Evolutionary conservation across 1,284 basidiomycete species (phyloP).

Genomic region (Neolentinus lepideus): DNA sequence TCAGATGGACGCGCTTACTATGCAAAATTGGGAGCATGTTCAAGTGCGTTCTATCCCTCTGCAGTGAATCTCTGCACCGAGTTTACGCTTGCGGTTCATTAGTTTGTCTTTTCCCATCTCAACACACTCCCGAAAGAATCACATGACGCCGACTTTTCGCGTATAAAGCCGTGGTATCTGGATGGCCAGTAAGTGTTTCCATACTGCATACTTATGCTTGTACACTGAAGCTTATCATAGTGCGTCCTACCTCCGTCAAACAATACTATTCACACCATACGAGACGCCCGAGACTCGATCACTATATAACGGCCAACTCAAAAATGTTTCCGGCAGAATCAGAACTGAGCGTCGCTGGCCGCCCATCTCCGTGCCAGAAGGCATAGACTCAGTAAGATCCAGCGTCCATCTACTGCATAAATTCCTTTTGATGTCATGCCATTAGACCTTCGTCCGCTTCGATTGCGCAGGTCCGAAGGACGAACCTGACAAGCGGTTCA

Average conservation of each 20-base stretch:
- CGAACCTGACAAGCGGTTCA: slow-evolving; percentile 84
- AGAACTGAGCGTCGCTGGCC: slow-evolving; percentile 61
- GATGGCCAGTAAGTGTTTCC: slow-evolving; percentile 72
- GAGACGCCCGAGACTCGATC: slow-evolving; percentile 87
- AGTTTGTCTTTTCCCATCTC: slow-evolving; percentile 84
- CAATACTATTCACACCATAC: slow-evolving; percentile 82
- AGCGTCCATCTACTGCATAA: not conserved
- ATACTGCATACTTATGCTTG: not conserved
- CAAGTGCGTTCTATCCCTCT: slow-evolving; percentile 45
- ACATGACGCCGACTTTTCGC: slow-evolving; percentile 91
- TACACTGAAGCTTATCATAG: slow-evolving; percentile 28
- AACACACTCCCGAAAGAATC: slow-evolving; percentile 91
- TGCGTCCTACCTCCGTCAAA: slow-evolving; percentile 80
- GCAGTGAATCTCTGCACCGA: not conserved
- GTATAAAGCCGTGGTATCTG: slow-evolving; percentile 97
- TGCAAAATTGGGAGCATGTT: slow-evolving; percentile 99
- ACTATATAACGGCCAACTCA: slow-evolving; percentile 66
- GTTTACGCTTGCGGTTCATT: slow-evolving; percentile 3
- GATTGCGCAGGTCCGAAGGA: slow-evolving; percentile 67
- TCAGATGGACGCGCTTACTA: slow-evolving; percentile 87
- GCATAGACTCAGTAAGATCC: slow-evolving; percentile 63
- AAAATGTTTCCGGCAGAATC: slow-evolving; percentile 84
- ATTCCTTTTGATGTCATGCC: not conserved
- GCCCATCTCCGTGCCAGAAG: slow-evolving; percentile 71
- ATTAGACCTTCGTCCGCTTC: slow-evolving; percentile 67